Evolutionary conservation across 345 rosid genomes (phyloP).

Genomic region (Eucalyptus tenuipes): DNA sequence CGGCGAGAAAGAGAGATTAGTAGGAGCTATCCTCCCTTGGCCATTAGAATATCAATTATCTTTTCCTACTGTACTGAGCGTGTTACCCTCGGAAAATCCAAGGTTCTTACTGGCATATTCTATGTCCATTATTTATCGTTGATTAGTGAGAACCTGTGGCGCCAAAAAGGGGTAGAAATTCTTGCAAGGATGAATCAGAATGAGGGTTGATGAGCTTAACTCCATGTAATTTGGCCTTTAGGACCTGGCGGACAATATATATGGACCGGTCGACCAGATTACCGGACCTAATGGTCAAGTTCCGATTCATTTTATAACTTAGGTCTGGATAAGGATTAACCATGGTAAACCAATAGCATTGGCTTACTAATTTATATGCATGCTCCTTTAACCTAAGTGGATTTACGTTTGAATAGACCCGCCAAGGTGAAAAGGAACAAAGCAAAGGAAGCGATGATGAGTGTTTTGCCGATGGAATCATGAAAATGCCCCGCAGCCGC

Average conservation of each 20-base stretch:
- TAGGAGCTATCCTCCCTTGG: not conserved
- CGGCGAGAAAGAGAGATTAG: not conserved
- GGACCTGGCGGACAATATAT: not conserved
- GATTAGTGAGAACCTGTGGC: not conserved
- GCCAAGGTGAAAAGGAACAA: no score
- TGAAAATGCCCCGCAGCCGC: not conserved
- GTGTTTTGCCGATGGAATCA: not conserved
- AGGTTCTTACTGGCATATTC: not conserved
- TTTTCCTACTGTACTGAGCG: not conserved
- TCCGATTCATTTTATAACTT: not conserved
- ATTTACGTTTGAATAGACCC: not conserved
- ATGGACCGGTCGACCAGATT: not conserved
- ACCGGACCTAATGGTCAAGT: not conserved
- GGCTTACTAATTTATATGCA: not conserved
- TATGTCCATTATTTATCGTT: not conserved
- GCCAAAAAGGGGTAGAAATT: not conserved
- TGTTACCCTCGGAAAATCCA: not conserved
- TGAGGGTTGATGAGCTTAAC: not conserved
- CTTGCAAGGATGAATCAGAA: not conserved
- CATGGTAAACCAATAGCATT: not conserved
- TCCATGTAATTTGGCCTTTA: not conserved
- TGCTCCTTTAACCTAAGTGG: not conserved
- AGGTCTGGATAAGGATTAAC: not conserved
- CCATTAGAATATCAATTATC: not conserved
- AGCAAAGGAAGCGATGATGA: not conserved